These are phyloP conservation scores for Quercus agrifolia DNA, from an alignment of 306 rosid genomes.

Conservation along the genomic window DNA sequence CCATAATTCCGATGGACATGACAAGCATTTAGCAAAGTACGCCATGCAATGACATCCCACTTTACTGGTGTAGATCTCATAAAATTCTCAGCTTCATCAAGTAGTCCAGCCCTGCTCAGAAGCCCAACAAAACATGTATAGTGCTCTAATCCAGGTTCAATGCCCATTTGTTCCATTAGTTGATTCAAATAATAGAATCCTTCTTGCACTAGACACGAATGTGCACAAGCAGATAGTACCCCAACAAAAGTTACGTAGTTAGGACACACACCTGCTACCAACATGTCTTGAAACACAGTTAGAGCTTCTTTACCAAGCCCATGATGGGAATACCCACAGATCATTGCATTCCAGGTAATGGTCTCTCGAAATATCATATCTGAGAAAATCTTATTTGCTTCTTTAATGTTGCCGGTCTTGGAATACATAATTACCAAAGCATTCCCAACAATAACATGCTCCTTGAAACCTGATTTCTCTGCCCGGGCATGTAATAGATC, in stretches of 20 bases:
- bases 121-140: constrained; percentile 38
- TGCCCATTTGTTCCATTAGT: constrained; percentile 33
- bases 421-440: constrained; percentile 72
- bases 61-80: constrained; percentile 24
- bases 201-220: constrained; percentile 46
- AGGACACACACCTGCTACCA: constrained; percentile 42
- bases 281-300: constrained; percentile 48
- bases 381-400: constrained; percentile 46
- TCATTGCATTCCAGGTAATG: constrained; percentile 60
- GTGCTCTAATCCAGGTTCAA: constrained; percentile 39
- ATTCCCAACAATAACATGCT: constrained; percentile 45
- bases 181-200: constrained; percentile 52
- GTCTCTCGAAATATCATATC: constrained; percentile 35
- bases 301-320: constrained; percentile 69
- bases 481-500: constrained; percentile 43
- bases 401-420: constrained; percentile 58
- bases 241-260: constrained; percentile 50
- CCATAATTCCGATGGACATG: constrained; percentile 26
- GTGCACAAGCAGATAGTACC: constrained; percentile 61
- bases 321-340: constrained; percentile 64
- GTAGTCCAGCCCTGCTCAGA: constrained; percentile 36
- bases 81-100: constrained; percentile 32
- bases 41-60: constrained; percentile 42
- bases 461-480: constrained; percentile 53
- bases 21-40: constrained; percentile 38